Evolutionary conservation across 768 basidiomycete genomes (phyloP).

Genomic region (Kwoniella sp.): DNA sequence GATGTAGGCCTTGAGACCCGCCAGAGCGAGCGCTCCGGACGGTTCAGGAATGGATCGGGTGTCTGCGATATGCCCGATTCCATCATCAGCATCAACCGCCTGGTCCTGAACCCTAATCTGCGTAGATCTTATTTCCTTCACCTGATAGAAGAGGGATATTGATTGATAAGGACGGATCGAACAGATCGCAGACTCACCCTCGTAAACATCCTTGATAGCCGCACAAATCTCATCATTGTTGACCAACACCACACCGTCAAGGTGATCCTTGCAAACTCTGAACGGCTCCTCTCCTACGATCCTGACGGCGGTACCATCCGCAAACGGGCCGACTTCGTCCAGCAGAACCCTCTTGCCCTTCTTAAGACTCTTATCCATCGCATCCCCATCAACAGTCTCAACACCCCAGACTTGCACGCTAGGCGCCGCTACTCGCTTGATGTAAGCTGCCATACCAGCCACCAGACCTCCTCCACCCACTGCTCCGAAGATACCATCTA

Average conservation of each 20-base stretch:
- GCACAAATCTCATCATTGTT: constrained; percentile 97
- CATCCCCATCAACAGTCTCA: constrained; percentile 95
- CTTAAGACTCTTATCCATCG: constrained; percentile 80
- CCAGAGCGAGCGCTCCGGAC: constrained; percentile 87
- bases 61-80: constrained; percentile 61
- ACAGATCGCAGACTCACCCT: constrained; percentile 69
- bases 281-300: constrained; percentile 94
- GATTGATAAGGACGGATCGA: no score
- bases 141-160: no score
- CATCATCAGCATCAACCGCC: neutral
- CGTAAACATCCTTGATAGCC: constrained; percentile 97
- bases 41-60: constrained; percentile 96
- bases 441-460: constrained; percentile 86
- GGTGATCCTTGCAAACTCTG: constrained; percentile 79
- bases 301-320: constrained; percentile 95
- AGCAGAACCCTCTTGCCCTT: constrained; percentile 81
- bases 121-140: neutral
- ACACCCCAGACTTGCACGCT: constrained; percentile 79
- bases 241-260: constrained; percentile 81
- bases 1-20: constrained; percentile 88
- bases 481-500: constrained; percentile 86
- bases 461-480: constrained; percentile 93
- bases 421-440: constrained; percentile 88
- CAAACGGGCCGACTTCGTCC: constrained; percentile 90
- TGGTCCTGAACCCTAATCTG: neutral